These are phyloP conservation scores for Hypoxylon rubiginosum DNA, from an alignment of 2,329 filamentous ascomycete species.

Conservation along the genomic window DNA sequence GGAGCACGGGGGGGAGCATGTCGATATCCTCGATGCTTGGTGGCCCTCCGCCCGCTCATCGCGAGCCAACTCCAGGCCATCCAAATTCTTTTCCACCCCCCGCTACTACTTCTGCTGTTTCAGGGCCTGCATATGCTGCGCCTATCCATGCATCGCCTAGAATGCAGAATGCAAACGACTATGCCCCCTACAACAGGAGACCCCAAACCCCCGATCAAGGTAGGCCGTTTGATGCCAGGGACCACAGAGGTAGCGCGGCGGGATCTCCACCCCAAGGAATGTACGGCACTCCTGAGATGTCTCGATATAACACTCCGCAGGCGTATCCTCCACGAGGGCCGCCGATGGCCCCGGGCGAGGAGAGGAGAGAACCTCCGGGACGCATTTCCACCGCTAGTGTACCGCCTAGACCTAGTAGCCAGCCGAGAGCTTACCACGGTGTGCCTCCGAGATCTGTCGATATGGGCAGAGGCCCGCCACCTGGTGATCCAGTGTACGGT, in stretches of 20 bases:
- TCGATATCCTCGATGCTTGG: constrained; percentile 73
- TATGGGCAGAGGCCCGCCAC: constrained; percentile 56
- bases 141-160: constrained; percentile 68
- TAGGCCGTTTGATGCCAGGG: constrained; percentile 64
- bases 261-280: constrained; percentile 63
- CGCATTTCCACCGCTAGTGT: constrained; percentile 53
- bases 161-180: constrained; percentile 71
- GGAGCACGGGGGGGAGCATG: constrained; percentile 67
- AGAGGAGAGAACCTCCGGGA: constrained; percentile 56
- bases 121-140: constrained; percentile 62
- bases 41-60: constrained; percentile 60
- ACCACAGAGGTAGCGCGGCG: constrained; percentile 58
- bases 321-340: constrained; percentile 66
- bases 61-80: constrained; percentile 59
- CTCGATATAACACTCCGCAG: constrained; percentile 72
- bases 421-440: constrained; percentile 64
- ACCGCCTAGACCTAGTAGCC: constrained; percentile 65
- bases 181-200: constrained; percentile 66
- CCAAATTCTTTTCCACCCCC: constrained; percentile 60
- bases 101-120: constrained; percentile 54
- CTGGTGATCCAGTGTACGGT: constrained; percentile 59
- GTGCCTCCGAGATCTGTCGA: constrained; percentile 62
- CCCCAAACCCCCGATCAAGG: constrained; percentile 81
- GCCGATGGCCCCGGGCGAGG: constrained; percentile 62
- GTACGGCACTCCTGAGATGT: constrained; percentile 69